Evolutionary conservation across 2,329 filamentous ascomycete species (phyloP).

Genomic region (Ophiostoma novo-ulmi): DNA sequence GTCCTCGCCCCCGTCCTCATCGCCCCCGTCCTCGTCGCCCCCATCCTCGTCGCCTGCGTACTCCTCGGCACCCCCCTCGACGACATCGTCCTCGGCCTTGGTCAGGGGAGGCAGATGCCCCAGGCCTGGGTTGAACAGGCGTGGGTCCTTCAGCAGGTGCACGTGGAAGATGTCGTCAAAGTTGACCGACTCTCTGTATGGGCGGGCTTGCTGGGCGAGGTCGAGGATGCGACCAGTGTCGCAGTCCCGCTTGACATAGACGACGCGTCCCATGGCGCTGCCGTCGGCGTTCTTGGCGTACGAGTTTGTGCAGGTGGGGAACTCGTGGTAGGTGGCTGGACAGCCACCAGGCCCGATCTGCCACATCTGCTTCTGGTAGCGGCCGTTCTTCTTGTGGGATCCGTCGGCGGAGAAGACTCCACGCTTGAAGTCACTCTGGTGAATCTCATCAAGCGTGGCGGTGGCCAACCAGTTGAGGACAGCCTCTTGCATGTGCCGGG

Average conservation of each 20-base stretch:
- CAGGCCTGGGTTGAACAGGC: constrained; percentile 21
- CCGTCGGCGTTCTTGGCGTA: neutral
- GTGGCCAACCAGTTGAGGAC: constrained; percentile 15
- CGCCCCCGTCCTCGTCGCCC: too few relatives aligned
- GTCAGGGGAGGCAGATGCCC: neutral
- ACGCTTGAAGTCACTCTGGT: constrained; percentile 17
- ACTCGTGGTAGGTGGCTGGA: constrained; percentile 24
- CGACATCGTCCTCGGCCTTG: neutral
- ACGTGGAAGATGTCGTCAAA: constrained; percentile 24
- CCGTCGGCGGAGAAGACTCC: constrained; percentile 12
- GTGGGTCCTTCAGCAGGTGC: constrained; percentile 18
- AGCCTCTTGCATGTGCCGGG: constrained; percentile 13
- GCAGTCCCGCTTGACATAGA: constrained; percentile 24
- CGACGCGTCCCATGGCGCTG: constrained; percentile 13
- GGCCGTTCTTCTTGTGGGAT: neutral
- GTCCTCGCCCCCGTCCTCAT: too few relatives aligned
- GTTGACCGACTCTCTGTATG: constrained; percentile 23
- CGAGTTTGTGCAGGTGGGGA: constrained; percentile 22
- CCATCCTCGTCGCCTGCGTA: neutral
- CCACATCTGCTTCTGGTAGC: constrained; percentile 22
- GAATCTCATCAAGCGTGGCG: constrained; percentile 13
- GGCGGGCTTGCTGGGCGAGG: constrained; percentile 17
- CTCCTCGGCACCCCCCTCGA: neutral
- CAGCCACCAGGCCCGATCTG: constrained; percentile 23
- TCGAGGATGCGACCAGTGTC: constrained; percentile 17